Conservation (phyloP, 2,329 filamentous ascomycete species). For the Beauveria asiatica region DNA sequence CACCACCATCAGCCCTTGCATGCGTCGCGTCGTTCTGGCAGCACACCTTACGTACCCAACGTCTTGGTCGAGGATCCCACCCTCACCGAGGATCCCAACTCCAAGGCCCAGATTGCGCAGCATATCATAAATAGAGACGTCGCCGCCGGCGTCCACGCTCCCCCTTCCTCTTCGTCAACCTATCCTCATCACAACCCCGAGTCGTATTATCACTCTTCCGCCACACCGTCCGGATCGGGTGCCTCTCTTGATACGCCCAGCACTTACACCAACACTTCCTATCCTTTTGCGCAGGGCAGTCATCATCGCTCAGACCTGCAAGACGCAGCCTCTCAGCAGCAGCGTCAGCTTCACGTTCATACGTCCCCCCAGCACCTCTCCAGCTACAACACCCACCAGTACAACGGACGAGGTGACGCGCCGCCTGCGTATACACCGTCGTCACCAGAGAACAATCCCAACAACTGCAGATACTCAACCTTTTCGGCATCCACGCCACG, state of each 20-base stretch:
- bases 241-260: constrained; percentile 8
- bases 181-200: constrained; percentile 10
- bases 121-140: constrained; percentile 23
- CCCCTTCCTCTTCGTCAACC: constrained; percentile 9
- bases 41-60: constrained; percentile 38
- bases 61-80: constrained; percentile 42
- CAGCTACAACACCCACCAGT: constrained; percentile 8
- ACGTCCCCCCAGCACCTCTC: not conserved
- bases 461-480: constrained; percentile 40
- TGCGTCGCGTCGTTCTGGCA: constrained; percentile 19
- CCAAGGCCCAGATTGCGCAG: constrained; percentile 38
- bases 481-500: constrained; percentile 23
- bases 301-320: constrained; percentile 14
- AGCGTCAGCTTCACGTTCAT: constrained; percentile 4
- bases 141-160: constrained; percentile 2
- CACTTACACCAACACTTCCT: constrained; percentile 8
- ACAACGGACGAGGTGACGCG: constrained; percentile 27
- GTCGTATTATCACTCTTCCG: not conserved
- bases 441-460: constrained; percentile 23
- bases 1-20: constrained; percentile 16
- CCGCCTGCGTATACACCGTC: constrained; percentile 39
- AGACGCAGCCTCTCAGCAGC: constrained; percentile 10
- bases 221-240: constrained; percentile 2
- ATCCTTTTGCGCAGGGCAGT: not conserved
- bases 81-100: constrained; percentile 24